A percentile compares a stretch with the other conserved stretches of the same genome.
Evolutionary conservation across 2,329 filamentous ascomycete genomes (phyloP).

Genomic region (Dactylellina sp.): DNA sequence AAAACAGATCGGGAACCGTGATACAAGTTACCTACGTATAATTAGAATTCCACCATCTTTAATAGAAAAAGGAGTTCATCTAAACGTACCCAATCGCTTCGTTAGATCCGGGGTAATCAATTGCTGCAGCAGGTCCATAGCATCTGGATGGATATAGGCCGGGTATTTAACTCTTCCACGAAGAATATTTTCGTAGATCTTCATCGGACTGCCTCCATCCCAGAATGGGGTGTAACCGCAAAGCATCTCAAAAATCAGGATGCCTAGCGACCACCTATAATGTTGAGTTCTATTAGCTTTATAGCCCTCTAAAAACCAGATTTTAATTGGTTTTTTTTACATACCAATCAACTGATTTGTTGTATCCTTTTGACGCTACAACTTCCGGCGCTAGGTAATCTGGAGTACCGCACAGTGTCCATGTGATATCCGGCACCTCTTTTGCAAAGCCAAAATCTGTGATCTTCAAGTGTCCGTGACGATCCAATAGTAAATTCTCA

Average conservation of each 20-base stretch:
- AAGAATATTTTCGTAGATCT: conserved; percentile 99
- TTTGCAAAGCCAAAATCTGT: conserved; percentile 99
- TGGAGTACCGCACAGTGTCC: conserved; percentile 96
- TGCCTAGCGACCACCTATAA: conserved; percentile 93
- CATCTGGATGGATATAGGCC: conserved; percentile 92
- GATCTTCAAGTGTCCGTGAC: conserved; percentile 94
- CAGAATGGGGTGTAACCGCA: conserved; percentile 99
- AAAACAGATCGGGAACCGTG: conserved; percentile 92
- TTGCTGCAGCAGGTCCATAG: conserved; percentile 89
- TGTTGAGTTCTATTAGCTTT: conserved; percentile 12
- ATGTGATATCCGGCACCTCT: conserved; percentile 97
- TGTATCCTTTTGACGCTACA: conserved; percentile 99
- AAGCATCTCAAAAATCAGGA: conserved; percentile 99
- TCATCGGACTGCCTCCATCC: conserved; percentile 97
- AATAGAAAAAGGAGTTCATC: neutral
- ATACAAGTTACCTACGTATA: conserved; percentile 79
- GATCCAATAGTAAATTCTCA: conserved; percentile 89
- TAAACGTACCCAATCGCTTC: conserved; percentile 74
- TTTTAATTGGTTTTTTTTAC: conserved; percentile 62
- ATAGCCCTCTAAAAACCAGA: conserved; percentile 43
- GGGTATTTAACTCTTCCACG: conserved; percentile 97
- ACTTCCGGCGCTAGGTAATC: conserved; percentile 98
- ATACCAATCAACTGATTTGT: conserved; percentile 99
- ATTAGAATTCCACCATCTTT: conserved; percentile 4
- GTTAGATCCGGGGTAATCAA: conserved; percentile 95